Evolutionary conservation across 2,329 filamentous ascomycete genomes (phyloP), one percentile per base, ranked within the genome.

Genomic region (Sporothrix mexicana): DNA sequence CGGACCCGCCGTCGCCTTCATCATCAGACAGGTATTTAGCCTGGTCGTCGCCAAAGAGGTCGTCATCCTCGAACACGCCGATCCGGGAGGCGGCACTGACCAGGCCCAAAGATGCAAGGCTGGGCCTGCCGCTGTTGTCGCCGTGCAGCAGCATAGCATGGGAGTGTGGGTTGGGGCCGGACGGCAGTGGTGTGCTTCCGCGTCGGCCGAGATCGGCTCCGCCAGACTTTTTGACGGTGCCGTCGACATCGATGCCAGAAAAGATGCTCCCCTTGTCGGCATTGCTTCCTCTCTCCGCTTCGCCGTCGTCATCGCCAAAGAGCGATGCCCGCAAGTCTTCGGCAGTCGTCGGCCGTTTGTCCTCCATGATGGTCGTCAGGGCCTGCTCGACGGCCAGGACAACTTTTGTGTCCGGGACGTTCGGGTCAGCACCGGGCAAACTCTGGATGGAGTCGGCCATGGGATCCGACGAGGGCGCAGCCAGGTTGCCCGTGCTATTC

Each of bases 331-430:
- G 84, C 17, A 91, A 80, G 75, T 91, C 90, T 76, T 91, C 89
- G 0, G 88, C 86, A 23, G 88, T 89, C 68, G 92, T 83, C 15
- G 87, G 87, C 47, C 85, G 90, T 66, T 92, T 89, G 76, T 94
- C 90, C 76, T 94, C 94, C 85, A 99, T 92, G 75, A 99, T 99
- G 75, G 95, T 93, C 76, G 92, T 97, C 67, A 99, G 85, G 17
- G 95, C 96, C 76, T 93, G 90, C 80, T 98, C 95, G 88, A 99
- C 95, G 3, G 94, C 95, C 81, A 97, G 90, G 6, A 99, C 94
- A 41, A 98, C 92, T 74, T 91, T 88, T 0, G 88, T 92, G 78
- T 97, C 92, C 6, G 92, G 91, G 23, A 36, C 69, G 7, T 57
- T 61, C 10, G 57, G 41, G 12, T 20, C 51, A 12, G 59, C 70